Evolutionary conservation across 2,329 filamentous ascomycete genomes (phyloP).

Genomic region (Botrytis hyacinthi): DNA sequence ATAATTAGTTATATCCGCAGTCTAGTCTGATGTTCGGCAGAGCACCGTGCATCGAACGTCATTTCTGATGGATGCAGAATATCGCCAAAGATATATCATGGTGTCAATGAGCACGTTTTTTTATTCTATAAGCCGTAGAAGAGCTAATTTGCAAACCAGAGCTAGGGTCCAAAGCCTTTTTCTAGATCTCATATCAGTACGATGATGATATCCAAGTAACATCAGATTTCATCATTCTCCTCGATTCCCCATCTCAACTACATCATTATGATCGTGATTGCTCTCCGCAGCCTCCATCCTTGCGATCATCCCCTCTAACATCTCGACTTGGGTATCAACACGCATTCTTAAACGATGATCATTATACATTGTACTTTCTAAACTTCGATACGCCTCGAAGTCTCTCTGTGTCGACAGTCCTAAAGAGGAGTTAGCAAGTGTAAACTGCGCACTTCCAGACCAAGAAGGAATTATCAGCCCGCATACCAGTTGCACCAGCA

Average conservation of each 20-base stretch:
- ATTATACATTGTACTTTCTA: neutral
- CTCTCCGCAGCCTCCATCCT: neutral
- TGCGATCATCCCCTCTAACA: neutral
- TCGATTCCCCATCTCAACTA: neutral
- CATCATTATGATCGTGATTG: neutral
- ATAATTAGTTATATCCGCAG: neutral
- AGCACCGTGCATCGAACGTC: neutral
- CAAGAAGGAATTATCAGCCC: neutral
- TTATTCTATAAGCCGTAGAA: fast-evolving
- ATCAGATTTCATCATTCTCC: neutral
- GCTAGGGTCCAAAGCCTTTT: fast-evolving
- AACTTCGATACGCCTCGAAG: neutral
- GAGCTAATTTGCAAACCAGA: neutral
- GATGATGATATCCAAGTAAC: too few species aligned
- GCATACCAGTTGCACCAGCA: neutral
- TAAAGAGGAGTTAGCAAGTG: neutral
- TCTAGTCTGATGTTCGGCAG: neutral
- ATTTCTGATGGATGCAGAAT: neutral
- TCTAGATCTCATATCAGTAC: too few species aligned
- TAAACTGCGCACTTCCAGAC: too few species aligned
- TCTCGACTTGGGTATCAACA: neutral
- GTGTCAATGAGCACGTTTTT: neutral
- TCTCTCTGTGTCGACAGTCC: neutral
- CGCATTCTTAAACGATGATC: neutral
- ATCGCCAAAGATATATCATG: too few species aligned